Conservation (phyloP, 306 rosid genomes). For the Carpinus fangiana region DNA sequence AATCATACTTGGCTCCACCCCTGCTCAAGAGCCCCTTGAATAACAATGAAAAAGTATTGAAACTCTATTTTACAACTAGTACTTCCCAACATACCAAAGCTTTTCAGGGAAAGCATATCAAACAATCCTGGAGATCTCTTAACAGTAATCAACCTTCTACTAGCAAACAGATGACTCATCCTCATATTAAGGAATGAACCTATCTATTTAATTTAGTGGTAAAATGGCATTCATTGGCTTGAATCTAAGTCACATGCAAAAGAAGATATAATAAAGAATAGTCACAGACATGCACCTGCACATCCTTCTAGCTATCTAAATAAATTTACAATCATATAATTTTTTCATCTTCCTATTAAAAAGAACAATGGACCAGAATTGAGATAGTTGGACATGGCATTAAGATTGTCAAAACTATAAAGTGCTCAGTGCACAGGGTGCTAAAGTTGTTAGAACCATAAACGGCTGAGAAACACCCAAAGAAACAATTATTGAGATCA, state of each 20-base stretch:
- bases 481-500: too few species aligned
- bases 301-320: not conserved
- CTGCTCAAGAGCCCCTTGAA: not conserved
- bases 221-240: not conserved
- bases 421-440: too few species aligned
- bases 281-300: not conserved
- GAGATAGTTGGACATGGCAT: too few species aligned
- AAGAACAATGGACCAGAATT: too few species aligned
- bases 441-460: too few species aligned
- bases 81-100: not conserved
- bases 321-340: not conserved
- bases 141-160: not conserved
- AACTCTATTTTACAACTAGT: not conserved
- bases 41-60: not conserved
- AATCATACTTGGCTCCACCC: not conserved
- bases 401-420: too few species aligned
- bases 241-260: not conserved
- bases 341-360: too few species aligned
- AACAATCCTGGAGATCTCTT: not conserved
- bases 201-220: not conserved
- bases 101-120: not conserved
- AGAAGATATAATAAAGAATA: not conserved
- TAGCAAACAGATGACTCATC: not conserved
- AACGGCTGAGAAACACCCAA: too few species aligned
- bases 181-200: not conserved